phyloP scores from a whole-genome alignment of 257 asterid species.

The Fraxinus quadrangulata region DNA sequence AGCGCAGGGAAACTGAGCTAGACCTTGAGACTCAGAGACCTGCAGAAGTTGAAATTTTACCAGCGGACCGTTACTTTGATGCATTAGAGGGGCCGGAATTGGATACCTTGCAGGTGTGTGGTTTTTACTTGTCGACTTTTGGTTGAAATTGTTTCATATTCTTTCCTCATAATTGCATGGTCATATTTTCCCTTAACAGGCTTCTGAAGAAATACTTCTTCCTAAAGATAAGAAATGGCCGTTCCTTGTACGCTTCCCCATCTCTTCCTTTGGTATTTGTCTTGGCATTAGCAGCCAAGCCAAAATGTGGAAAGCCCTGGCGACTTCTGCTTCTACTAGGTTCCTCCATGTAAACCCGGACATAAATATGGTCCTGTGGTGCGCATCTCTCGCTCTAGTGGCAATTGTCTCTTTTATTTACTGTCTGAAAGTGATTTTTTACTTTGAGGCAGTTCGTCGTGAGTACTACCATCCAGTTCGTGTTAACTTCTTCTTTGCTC shows the following conservation, averaged over 20 bases:
- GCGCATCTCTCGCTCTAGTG: slow-evolving; percentile 52
- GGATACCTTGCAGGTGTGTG: slow-evolving; percentile 66
- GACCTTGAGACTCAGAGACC: slow-evolving; percentile 32
- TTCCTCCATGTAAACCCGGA: slow-evolving; percentile 56
- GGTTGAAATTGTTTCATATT: background rate
- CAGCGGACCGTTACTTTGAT: slow-evolving; percentile 70
- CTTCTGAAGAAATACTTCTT: slow-evolving; percentile 62
- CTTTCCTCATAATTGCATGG: background rate
- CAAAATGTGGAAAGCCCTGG: slow-evolving; percentile 83
- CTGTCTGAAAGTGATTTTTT: slow-evolving; percentile 59
- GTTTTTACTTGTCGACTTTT: background rate
- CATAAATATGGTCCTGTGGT: slow-evolving; percentile 67
- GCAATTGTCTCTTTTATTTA: slow-evolving; percentile 44
- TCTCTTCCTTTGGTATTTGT: slow-evolving; percentile 76
- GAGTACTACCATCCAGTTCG: slow-evolving; percentile 91
- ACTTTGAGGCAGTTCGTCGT: slow-evolving; percentile 93
- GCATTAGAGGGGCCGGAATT: slow-evolving; percentile 90
- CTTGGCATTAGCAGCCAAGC: slow-evolving; percentile 97
- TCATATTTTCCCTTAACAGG: slow-evolving; percentile 41
- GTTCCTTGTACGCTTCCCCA: slow-evolving; percentile 76
- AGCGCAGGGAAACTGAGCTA: slow-evolving; percentile 32
- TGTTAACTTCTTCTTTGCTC: slow-evolving; percentile 94
- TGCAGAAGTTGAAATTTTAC: slow-evolving; percentile 41
- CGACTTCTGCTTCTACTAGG: slow-evolving; percentile 55
- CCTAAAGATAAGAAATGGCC: slow-evolving; percentile 90